Percentiles rank a stretch among this genome's conserved stretches.
Conservation (phyloP, 208 protist species). For the Crithidia bombi region DNA sequence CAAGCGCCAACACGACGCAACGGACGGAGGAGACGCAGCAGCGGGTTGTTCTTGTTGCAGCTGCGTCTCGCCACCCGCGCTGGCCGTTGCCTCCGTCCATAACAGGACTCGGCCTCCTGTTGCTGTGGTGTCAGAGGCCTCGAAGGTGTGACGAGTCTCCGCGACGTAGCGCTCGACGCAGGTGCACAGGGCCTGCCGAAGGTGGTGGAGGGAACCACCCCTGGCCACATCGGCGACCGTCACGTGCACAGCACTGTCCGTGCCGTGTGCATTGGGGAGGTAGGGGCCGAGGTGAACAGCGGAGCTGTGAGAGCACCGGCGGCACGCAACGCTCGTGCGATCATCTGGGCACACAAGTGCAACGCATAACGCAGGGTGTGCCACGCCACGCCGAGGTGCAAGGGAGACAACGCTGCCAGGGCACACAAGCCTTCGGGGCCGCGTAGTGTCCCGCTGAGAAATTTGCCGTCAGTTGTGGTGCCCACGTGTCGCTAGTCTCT, state of each 20-base stretch:
- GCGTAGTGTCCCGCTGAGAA: too few relatives aligned
- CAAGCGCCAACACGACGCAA: constrained; percentile 9
- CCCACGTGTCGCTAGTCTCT: not conserved
- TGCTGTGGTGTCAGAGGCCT: not conserved
- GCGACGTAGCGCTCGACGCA: constrained; percentile 8
- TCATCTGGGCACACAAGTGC: not conserved
- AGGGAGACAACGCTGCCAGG: too few relatives aligned
- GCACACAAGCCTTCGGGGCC: too few relatives aligned
- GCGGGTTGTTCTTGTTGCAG: not conserved
- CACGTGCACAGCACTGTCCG: not conserved
- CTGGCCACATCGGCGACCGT: not conserved
- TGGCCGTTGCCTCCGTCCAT: not conserved
- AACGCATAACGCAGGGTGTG: not conserved
- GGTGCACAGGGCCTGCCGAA: not conserved
- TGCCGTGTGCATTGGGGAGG: not conserved
- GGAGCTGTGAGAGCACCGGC: too few relatives aligned
- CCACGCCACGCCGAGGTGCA: not conserved
- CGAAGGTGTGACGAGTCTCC: constrained; percentile 24
- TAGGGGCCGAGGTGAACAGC: not conserved
- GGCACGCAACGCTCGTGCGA: not conserved
- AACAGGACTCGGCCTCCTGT: not conserved
- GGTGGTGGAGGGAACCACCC: not conserved
- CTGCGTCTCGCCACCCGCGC: not conserved
- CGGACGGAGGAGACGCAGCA: not conserved
- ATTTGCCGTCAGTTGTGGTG: not conserved